Evolutionary conservation across 805 yeast species (phyloP), one percentile per base, ranked within the genome.

Genomic region (Vanderwaltozyma yarrowii): DNA sequence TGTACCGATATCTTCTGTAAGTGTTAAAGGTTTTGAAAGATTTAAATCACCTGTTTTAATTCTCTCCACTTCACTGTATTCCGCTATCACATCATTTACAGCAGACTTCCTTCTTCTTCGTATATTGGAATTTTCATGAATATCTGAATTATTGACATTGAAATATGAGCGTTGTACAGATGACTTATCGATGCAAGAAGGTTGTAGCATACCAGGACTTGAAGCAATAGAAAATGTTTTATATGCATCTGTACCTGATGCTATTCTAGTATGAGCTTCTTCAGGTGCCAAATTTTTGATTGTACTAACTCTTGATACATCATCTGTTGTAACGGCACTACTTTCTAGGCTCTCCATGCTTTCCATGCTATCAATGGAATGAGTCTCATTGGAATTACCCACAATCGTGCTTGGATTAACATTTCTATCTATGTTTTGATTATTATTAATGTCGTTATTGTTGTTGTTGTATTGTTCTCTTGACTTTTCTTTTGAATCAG

Each of bases 51-150:
- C 64, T 4, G 49, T 46, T 33, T 41, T 49, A 3, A 59, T 50
- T 18, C 46, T 47, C 6, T 47, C 45, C 1, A 49, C 60, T 2
- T 51, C 57, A 40, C 64, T 60, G 44, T 70, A 71, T 21, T 67
- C 67, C 17, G 54, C 49, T 25, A 71, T 67, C 8, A 36, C 34
- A 28, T 45, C 46, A 28, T 42, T 40, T 4, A 46, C 14, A 5
- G 45, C 27, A 10, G 35, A 28, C 27, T 27, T 33, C 9, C 28
- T 25, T n/a, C 33, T 27, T 20, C 29, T 32, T 13, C 26, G 30
- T 25, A 5, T n/a, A 12, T 16, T 17, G 7, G 9, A 28, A 10
- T 17, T 18, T 23, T n/a, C 23, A 4, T 21, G 23, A 21, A 21
- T 7, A 21, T 21, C 23, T 21, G 6, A 9, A 21, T 7, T 21